Evolutionary conservation across 2,329 filamentous ascomycete species (phyloP).

Genomic region (Aspergillus viridinutans): DNA sequence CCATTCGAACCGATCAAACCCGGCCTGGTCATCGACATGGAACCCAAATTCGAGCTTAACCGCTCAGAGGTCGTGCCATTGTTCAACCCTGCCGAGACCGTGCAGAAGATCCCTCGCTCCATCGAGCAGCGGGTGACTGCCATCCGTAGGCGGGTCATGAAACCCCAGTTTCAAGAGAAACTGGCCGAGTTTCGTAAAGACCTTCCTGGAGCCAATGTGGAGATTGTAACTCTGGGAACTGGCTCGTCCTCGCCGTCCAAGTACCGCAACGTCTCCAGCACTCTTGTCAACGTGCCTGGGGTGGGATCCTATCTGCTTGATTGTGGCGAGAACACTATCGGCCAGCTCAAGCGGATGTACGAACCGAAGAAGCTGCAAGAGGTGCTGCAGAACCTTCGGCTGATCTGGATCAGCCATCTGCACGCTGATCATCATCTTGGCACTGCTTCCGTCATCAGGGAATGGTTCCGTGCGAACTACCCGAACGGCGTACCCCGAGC

Average conservation of each 20-base stretch:
- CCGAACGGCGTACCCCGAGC: slow-evolving; percentile 33
- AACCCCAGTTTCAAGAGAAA: slow-evolving; percentile 28
- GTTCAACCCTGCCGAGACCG: slow-evolving; percentile 21
- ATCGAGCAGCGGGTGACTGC: slow-evolving; percentile 27
- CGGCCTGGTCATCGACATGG: slow-evolving; percentile 42
- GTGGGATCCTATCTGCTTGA: slow-evolving; percentile 88
- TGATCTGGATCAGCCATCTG: slow-evolving; percentile 90
- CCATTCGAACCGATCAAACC: slow-evolving; percentile 36
- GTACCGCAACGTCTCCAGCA: slow-evolving; percentile 91
- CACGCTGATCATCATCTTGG: slow-evolving; percentile 97
- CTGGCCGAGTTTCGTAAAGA: slow-evolving; percentile 52
- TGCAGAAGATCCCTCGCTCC: slow-evolving; percentile 24
- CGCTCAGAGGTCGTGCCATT: slow-evolving; percentile 24
- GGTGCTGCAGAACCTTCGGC: slow-evolving; percentile 73
- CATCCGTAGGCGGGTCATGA: slow-evolving; percentile 25
- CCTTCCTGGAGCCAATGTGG: slow-evolving; percentile 69
- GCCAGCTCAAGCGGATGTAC: slow-evolving; percentile 75
- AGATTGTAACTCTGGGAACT: slow-evolving; percentile 84
- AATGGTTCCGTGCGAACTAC: slow-evolving; percentile 65
- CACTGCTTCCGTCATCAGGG: slow-evolving; percentile 71
- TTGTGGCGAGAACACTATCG: slow-evolving; percentile 86
- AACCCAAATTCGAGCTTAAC: slow-evolving; percentile 42
- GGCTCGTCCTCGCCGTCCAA: slow-evolving; percentile 87
- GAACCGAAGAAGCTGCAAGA: slow-evolving; percentile 59
- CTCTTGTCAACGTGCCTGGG: slow-evolving; percentile 76